Percentiles rank a stretch among this genome's conserved stretches.
phyloP scores from a whole-genome alignment of 2,329 filamentous ascomycete genomes.

The Apiospora sp. region DNA sequence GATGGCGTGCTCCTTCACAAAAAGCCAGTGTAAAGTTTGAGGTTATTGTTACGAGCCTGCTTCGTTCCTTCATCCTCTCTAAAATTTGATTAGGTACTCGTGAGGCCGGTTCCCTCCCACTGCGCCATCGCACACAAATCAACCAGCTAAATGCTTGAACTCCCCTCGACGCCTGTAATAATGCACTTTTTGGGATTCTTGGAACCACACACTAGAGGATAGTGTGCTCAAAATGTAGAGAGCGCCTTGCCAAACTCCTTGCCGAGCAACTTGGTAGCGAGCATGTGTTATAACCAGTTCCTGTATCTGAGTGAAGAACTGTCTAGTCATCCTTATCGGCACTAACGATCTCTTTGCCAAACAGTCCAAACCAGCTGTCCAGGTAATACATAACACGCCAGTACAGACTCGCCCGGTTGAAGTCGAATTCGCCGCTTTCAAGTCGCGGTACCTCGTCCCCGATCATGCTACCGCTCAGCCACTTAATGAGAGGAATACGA shows the following conservation, averaged over 20 bases:
- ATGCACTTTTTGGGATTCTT: slow-evolving; percentile 4
- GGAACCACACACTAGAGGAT: neutral
- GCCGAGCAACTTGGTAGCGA: neutral
- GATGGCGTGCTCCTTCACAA: neutral
- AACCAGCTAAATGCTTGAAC: slow-evolving; percentile 15
- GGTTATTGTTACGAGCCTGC: neutral
- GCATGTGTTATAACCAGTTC: neutral
- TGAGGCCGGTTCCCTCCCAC: neutral
- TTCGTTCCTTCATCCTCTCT: slow-evolving; percentile 6
- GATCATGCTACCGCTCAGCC: slow-evolving; percentile 77
- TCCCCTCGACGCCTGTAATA: slow-evolving; percentile 12
- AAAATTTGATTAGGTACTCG: neutral
- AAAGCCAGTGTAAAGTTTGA: neutral
- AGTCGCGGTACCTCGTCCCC: slow-evolving; percentile 77
- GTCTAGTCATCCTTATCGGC: slow-evolving; percentile 65
- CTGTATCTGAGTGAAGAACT: neutral
- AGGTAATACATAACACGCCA: slow-evolving; percentile 73
- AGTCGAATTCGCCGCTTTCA: slow-evolving; percentile 81
- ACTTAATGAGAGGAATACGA: slow-evolving; percentile 73
- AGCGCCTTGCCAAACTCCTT: neutral
- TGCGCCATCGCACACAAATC: neutral
- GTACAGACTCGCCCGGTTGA: slow-evolving; percentile 70
- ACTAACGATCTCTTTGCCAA: slow-evolving; percentile 64
- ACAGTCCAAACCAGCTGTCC: slow-evolving; percentile 65
- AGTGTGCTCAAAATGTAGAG: neutral